Conservation (phyloP, 2,329 filamentous ascomycete species). For the Colletotrichum destructivum region DNA sequence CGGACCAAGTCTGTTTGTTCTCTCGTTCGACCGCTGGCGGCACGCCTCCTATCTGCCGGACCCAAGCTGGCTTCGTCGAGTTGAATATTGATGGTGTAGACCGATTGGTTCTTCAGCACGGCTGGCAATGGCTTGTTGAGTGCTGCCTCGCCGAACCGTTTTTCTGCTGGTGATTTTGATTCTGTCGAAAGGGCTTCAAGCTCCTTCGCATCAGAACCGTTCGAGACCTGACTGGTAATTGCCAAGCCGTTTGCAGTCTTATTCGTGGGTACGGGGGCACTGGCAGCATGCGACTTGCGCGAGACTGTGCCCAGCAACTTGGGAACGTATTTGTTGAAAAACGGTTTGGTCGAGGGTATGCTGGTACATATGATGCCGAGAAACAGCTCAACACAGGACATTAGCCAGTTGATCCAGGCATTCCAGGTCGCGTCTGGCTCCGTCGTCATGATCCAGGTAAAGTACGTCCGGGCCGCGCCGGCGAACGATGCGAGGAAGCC, state of each 20-base stretch:
- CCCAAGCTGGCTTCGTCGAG: constrained; percentile 35
- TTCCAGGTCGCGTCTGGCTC: constrained; percentile 55
- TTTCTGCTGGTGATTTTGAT: constrained; percentile 6
- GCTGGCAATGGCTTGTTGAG: constrained; percentile 51
- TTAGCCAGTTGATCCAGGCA: constrained; percentile 53
- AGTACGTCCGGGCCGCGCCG: constrained; percentile 56
- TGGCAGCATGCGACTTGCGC: not conserved
- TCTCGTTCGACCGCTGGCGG: not conserved
- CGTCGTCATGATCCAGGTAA: constrained; percentile 50
- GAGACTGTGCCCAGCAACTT: constrained; percentile 44
- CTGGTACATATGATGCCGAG: constrained; percentile 63
- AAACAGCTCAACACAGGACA: constrained; percentile 57
- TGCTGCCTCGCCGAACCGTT: constrained; percentile 11
- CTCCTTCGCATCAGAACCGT: constrained; percentile 6
- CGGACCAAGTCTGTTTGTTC: constrained; percentile 7
- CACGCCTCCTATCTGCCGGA: constrained; percentile 28
- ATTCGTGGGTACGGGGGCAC: not conserved
- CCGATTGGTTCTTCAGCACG: constrained; percentile 40
- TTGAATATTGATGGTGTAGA: constrained; percentile 42
- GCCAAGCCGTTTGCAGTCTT: constrained; percentile 24
- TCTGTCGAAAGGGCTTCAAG: not conserved
- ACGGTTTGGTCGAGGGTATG: constrained; percentile 60
- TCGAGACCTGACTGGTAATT: constrained; percentile 18
- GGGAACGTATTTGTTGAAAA: constrained; percentile 57
- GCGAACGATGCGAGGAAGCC: constrained; percentile 63